Evolutionary conservation across 345 rosid species (phyloP).

Genomic region (Gossypium mustelinum): DNA sequence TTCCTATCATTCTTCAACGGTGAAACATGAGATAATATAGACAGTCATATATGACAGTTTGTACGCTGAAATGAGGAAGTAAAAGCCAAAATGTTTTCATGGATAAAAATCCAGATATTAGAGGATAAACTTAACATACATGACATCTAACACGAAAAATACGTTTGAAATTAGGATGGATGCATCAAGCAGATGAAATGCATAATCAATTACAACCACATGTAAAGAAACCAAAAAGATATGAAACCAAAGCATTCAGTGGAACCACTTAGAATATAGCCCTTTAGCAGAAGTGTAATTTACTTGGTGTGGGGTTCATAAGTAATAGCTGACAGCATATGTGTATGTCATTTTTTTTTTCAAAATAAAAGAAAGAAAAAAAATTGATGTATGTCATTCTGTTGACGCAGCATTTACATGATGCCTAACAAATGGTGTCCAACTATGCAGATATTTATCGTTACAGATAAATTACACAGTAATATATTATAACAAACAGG

Average conservation of each 20-base stretch:
- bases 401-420: background rate
- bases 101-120: background rate
- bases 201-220: background rate
- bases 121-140: background rate
- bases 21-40: background rate
- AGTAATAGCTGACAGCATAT: background rate
- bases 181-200: background rate
- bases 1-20: constrained; percentile 5
- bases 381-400: background rate
- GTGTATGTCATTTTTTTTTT: background rate
- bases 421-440: background rate
- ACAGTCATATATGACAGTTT: background rate
- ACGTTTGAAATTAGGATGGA: background rate
- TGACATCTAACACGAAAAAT: background rate
- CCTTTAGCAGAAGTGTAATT: background rate
- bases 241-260: background rate
- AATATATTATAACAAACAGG: background rate
- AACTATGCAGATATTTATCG: background rate
- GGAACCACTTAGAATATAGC: background rate
- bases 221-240: background rate
- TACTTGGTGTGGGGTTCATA: background rate
- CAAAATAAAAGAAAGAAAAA: too few relatives aligned
- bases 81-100: background rate
- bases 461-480: background rate
- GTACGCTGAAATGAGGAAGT: background rate